These are phyloP conservation scores for Xerocomus minutiporus DNA, from an alignment of 1,284 basidiomycete genomes.

Conservation along the genomic window DNA sequence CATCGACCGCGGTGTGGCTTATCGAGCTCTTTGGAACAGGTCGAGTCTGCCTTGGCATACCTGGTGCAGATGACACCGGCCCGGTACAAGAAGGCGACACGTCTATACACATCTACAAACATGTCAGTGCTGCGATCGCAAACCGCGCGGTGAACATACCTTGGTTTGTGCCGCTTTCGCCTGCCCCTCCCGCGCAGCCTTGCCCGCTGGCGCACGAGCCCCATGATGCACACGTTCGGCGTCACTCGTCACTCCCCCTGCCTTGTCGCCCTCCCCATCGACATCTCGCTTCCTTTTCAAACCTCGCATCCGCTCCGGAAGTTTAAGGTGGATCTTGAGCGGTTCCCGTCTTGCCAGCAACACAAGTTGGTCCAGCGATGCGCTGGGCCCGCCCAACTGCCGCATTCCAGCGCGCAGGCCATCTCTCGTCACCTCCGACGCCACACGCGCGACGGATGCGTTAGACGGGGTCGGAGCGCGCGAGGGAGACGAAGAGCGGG, in stretches of 20 bases:
- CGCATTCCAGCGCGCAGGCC: background rate
- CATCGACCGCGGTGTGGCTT: background rate
- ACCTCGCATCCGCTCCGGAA: conserved; percentile 3
- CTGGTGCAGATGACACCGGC: background rate
- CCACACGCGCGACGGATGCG: background rate
- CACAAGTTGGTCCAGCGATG: conserved; percentile 20
- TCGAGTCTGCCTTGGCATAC: background rate
- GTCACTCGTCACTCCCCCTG: background rate
- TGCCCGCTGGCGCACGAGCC: background rate
- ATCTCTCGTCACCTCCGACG: background rate
- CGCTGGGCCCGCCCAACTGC: conserved; percentile 19
- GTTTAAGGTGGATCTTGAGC: conserved; percentile 5
- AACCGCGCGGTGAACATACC: background rate
- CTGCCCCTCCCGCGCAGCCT: background rate
- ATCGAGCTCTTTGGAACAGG: background rate
- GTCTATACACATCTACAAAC: conserved; percentile 2
- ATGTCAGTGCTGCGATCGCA: conserved; percentile 1
- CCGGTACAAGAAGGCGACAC: background rate
- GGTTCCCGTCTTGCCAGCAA: conserved; percentile 16
- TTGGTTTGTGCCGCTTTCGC: background rate
- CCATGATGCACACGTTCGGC: background rate
- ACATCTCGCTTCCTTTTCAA: conserved; percentile 21
- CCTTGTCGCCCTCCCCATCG: background rate
- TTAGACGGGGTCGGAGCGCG: background rate
- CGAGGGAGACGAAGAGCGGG: background rate